Evolutionary conservation across 2,329 filamentous ascomycete species (phyloP).

Genomic region (Ceratocystis eucalypticola): DNA sequence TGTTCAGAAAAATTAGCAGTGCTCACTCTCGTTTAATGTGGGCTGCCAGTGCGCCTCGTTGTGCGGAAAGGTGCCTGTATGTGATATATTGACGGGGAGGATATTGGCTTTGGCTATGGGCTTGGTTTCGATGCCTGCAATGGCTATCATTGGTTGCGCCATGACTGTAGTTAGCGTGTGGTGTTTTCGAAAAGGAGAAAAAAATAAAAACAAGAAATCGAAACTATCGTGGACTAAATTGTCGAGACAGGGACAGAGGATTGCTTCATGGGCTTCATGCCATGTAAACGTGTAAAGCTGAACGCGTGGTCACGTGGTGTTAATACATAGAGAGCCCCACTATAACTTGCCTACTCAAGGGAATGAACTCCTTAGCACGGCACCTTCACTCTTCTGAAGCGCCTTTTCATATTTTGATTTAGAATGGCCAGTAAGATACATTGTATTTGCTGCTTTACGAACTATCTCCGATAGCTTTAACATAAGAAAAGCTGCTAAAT

Average conservation of each 20-base stretch:
- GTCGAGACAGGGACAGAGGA: too few relatives aligned
- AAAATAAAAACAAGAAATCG: background rate
- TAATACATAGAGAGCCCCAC: too few relatives aligned
- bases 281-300: conserved; percentile 3
- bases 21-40: conserved; percentile 29
- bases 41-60: conserved; percentile 53
- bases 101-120: conserved; percentile 49
- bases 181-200: background rate
- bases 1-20: too few relatives aligned
- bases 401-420: too few relatives aligned
- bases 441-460: too few relatives aligned
- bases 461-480: too few relatives aligned
- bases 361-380: too few relatives aligned
- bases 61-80: conserved; percentile 57
- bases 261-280: background rate
- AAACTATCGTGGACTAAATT: too few relatives aligned
- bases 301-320: conserved; percentile 9
- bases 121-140: conserved; percentile 24
- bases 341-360: too few relatives aligned
- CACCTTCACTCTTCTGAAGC: too few relatives aligned
- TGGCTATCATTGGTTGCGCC: conserved; percentile 32
- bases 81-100: conserved; percentile 66
- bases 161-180: conserved; percentile 23
- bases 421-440: too few relatives aligned
- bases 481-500: too few relatives aligned